A percentile compares a stretch with the other conserved stretches of the same genome.
Evolutionary conservation across 169 alveolate genomes (phyloP).

Genomic region (Babesia sp.): DNA sequence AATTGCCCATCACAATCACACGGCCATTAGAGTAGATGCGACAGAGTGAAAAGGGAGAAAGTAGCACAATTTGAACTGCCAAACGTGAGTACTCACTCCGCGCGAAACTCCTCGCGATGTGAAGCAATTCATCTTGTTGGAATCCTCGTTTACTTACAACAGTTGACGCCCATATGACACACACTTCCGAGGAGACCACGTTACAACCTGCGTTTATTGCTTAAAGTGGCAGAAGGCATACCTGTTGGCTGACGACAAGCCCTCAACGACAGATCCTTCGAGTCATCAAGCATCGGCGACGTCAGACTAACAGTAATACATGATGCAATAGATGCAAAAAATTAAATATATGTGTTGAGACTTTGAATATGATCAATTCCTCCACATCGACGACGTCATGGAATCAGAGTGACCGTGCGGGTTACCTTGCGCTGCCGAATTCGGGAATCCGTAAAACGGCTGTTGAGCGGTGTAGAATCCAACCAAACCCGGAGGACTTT

Average conservation of each 20-base stretch:
- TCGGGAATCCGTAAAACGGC: constrained; percentile 51
- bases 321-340: not conserved
- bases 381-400: constrained; percentile 67
- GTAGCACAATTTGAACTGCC: constrained; percentile 35
- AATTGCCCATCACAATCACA: constrained; percentile 48
- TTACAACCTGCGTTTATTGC: not conserved
- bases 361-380: constrained; percentile 23
- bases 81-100: constrained; percentile 43
- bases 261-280: constrained; percentile 24
- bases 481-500: constrained; percentile 64
- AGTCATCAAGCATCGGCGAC: constrained; percentile 11
- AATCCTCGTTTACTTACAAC: constrained; percentile 34
- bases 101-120: constrained; percentile 53
- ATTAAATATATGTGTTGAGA: not conserved
- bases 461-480: constrained; percentile 55
- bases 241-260: constrained; percentile 30
- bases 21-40: constrained; percentile 64
- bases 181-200: constrained; percentile 27
- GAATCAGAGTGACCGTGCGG: constrained; percentile 28
- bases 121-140: constrained; percentile 47
- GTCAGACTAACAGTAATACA: not conserved
- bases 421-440: constrained; percentile 32
- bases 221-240: not conserved
- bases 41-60: constrained; percentile 42
- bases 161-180: constrained; percentile 65